Conservation (phyloP, 768 basidiomycete species). For the Tulasnella sp. region DNA sequence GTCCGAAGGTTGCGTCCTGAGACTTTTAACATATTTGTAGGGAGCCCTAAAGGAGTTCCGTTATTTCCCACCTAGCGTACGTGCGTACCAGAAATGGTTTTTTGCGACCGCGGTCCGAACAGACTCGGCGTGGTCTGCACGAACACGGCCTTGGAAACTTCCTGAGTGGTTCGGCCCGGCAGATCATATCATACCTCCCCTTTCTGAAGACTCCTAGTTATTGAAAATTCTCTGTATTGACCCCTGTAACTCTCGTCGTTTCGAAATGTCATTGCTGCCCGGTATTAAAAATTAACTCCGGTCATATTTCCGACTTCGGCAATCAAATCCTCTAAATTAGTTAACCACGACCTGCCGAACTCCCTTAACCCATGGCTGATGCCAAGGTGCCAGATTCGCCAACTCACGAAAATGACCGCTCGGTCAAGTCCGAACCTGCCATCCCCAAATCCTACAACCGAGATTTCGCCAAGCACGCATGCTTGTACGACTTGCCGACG, state of each 20-base stretch:
- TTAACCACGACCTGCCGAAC: no score
- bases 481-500: neutral
- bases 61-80: neutral
- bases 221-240: no score
- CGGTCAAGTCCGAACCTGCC: neutral
- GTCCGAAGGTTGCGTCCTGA: neutral
- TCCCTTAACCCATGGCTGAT: neutral
- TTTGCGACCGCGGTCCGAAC: neutral
- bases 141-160: neutral
- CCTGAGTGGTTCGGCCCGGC: neutral
- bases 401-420: neutral
- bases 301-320: no score
- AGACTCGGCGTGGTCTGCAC: neutral
- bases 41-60: neutral
- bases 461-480: neutral
- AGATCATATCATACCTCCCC: neutral
- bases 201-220: neutral
- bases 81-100: neutral
- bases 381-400: neutral
- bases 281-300: no score
- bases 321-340: no score
- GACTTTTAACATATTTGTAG: neutral
- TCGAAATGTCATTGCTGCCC: no score
- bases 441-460: neutral
- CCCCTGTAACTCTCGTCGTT: no score